Percentiles rank a stretch among this genome's conserved stretches.
These are phyloP conservation scores for Fusarium acutatum DNA, from an alignment of 2,329 filamentous ascomycete species.

Conservation along the genomic window DNA sequence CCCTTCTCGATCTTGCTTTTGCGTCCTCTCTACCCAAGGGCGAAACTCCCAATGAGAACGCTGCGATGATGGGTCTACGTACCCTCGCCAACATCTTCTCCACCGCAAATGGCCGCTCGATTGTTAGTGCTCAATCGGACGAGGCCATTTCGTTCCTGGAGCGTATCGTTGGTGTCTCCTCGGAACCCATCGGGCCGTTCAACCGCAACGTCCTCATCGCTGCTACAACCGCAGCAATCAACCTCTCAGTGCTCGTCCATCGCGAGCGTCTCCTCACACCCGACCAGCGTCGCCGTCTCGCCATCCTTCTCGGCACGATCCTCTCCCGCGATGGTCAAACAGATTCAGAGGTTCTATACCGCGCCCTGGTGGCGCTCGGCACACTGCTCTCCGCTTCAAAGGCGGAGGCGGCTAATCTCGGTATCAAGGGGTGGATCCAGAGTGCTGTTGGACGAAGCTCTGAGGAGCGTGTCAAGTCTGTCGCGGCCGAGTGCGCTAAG, in stretches of 20 bases:
- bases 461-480: constrained; percentile 55
- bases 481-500: constrained; percentile 31
- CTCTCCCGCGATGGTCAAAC: constrained; percentile 65
- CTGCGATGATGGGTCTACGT: constrained; percentile 86
- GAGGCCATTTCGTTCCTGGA: constrained; percentile 70
- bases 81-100: constrained; percentile 85
- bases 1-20: constrained; percentile 66
- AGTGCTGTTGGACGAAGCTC: constrained; percentile 54
- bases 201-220: constrained; percentile 88
- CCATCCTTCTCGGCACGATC: constrained; percentile 70
- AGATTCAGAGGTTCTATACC: constrained; percentile 85
- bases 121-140: constrained; percentile 67
- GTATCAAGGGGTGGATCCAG: constrained; percentile 52
- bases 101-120: constrained; percentile 73
- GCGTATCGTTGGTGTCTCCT: constrained; percentile 63
- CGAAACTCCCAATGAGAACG: constrained; percentile 74
- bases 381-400: constrained; percentile 70
- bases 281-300: constrained; percentile 52
- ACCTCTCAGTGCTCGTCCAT: constrained; percentile 78
- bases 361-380: constrained; percentile 82
- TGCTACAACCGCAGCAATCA: constrained; percentile 82
- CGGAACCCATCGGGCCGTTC: constrained; percentile 57
- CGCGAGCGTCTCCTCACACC: constrained; percentile 52
- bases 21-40: constrained; percentile 53
- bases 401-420: constrained; percentile 54